A percentile compares a stretch with the other conserved stretches of the same genome.
These are phyloP conservation scores for Saccharum spontaneum DNA, from an alignment of 176 grass and related monocot species.

Conservation along the genomic window DNA sequence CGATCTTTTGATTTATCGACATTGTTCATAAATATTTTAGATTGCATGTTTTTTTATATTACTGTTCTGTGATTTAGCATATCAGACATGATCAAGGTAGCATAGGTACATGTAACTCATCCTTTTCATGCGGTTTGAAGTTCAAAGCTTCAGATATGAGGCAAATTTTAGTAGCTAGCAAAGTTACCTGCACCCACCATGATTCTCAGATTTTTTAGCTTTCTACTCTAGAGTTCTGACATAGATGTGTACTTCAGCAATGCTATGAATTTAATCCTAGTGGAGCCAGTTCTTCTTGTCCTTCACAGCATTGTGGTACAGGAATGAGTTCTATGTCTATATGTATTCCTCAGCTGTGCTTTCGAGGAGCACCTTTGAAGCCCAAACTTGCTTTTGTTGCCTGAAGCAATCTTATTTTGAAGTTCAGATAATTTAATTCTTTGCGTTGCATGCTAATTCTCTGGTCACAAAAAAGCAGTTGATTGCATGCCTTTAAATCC, in stretches of 20 bases:
- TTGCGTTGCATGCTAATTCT: conserved; percentile 10
- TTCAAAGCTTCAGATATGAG: background rate
- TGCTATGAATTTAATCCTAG: conserved; percentile 10
- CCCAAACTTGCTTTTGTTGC: background rate
- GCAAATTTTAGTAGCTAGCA: background rate
- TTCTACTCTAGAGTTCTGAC: conserved; percentile 10
- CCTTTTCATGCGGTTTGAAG: background rate
- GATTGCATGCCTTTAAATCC: conserved; percentile 6
- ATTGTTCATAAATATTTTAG: background rate
- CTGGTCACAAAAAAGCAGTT: background rate
- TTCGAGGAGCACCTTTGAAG: background rate
- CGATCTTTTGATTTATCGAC: background rate
- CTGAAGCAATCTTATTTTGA: background rate
- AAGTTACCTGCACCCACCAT: background rate
- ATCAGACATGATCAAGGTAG: background rate
- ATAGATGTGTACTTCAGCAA: background rate
- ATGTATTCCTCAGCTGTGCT: background rate
- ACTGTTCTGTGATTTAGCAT: background rate
- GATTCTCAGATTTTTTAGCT: background rate
- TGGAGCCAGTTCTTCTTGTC: background rate
- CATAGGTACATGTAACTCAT: conserved; percentile 1
- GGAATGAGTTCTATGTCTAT: background rate
- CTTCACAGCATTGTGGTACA: background rate
- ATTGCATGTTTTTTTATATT: conserved; percentile 22
- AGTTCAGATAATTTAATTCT: conserved; percentile 11